Evolutionary conservation across 306 rosid species (phyloP).

Genomic region (Casuarina equisetifolia): DNA sequence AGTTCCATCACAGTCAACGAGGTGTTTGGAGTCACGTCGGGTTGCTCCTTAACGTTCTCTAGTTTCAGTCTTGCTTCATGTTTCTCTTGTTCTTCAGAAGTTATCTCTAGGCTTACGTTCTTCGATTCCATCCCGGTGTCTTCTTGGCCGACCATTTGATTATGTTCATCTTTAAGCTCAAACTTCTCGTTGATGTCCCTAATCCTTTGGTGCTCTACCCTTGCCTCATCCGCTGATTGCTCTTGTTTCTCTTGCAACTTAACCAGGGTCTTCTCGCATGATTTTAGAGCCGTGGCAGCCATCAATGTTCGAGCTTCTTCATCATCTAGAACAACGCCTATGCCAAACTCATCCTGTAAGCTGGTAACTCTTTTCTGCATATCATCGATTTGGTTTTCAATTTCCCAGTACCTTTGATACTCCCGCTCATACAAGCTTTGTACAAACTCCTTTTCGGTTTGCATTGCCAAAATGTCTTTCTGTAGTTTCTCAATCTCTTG

Average conservation of each 20-base stretch:
- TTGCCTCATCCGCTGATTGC: slow-evolving; percentile 57
- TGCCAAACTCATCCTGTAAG: slow-evolving; percentile 73
- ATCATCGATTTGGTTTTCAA: slow-evolving; percentile 55
- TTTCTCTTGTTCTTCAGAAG: slow-evolving; percentile 33
- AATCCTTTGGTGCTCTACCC: slow-evolving; percentile 45
- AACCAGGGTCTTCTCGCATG: slow-evolving; percentile 66
- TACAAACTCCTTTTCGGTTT: slow-evolving; percentile 91
- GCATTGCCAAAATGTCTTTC: slow-evolving; percentile 69
- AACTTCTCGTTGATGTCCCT: slow-evolving; percentile 46
- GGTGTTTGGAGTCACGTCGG: slow-evolving; percentile 40
- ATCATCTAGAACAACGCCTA: slow-evolving; percentile 55
- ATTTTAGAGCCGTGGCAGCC: slow-evolving; percentile 75
- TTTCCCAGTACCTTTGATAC: slow-evolving; percentile 68
- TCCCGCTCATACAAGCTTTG: slow-evolving; percentile 70
- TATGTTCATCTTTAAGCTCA: slow-evolving; percentile 45
- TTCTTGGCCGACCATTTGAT: slow-evolving; percentile 18
- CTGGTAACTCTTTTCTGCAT: slow-evolving; percentile 62
- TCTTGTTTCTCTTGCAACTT: slow-evolving; percentile 55
- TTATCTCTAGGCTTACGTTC: slow-evolving; percentile 32
- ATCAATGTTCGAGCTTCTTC: slow-evolving; percentile 75
- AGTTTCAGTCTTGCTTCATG: slow-evolving; percentile 21
- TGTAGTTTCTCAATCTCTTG: slow-evolving; percentile 67
- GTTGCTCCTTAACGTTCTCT: slow-evolving; percentile 40
- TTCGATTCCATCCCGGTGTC: slow-evolving; percentile 24
- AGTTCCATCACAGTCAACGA: slow-evolving; percentile 56